A percentile compares a stretch with the other conserved stretches of the same genome.
Conservation (phyloP, 495 filamentous ascomycete species). For the Gamarada debralockiae region DNA sequence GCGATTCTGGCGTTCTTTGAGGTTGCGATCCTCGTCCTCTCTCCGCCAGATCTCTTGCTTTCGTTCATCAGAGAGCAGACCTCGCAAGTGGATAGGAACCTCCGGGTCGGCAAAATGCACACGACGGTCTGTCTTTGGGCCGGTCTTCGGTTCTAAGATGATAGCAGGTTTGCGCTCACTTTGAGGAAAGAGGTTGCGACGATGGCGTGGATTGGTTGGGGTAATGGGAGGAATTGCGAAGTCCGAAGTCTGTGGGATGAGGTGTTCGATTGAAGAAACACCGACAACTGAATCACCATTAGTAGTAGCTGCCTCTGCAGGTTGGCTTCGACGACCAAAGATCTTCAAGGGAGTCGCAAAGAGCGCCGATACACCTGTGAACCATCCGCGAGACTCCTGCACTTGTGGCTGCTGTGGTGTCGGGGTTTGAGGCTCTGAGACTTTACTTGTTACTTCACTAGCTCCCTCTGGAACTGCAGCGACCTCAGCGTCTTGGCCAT, state of each 20-base stretch:
- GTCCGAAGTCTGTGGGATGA: too few relatives aligned
- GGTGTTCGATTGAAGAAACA: neutral
- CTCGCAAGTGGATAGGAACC: neutral
- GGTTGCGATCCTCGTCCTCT: neutral
- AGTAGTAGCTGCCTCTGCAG: neutral
- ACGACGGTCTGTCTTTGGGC: neutral
- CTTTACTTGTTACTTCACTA: conserved; percentile 1
- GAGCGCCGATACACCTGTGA: neutral
- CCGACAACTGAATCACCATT: neutral
- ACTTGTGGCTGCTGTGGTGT: neutral
- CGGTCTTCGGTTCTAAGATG: neutral
- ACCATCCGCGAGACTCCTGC: neutral
- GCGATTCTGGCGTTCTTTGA: neutral
- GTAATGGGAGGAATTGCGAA: too few relatives aligned
- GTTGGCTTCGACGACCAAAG: neutral
- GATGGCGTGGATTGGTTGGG: neutral
- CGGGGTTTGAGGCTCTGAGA: conserved; percentile 1
- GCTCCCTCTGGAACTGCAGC: neutral
- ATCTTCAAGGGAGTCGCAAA: conserved; percentile 2
- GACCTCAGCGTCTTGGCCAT: too few relatives aligned
- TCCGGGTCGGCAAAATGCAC: neutral
- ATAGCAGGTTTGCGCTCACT: neutral
- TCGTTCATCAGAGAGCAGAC: neutral
- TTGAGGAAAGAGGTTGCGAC: neutral
- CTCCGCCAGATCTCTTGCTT: neutral